Base-by-base conservation (phyloP, 495 filamentous ascomycete genomes). In the Xylaria acuta region DNA sequence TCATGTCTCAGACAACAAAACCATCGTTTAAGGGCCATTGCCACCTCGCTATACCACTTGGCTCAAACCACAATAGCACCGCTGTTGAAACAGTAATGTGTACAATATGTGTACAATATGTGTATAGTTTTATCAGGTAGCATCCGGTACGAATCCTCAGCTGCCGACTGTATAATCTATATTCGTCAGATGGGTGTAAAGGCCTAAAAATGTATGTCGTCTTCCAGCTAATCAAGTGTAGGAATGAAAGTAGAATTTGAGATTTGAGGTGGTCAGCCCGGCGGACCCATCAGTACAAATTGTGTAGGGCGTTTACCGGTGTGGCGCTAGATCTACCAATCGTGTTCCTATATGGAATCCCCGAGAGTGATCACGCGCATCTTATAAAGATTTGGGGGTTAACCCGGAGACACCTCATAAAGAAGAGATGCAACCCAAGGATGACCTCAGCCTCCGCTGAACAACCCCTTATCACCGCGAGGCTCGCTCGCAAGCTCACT, bases 401-500 rank as follows among this genome's bases (percentile, higher is more conserved):
- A 71, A 54, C 22, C 47, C 59, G 69, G 47, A 64, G 47, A 12
- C 62, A 64, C 43, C 45, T 56, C 34, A 64, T 54, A 34, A 59
- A 43, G 34, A 54, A 43, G 59, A 56, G 25, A 64, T 64, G 36
- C 60, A 36, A 67, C 65, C 36, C 65, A 41, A 45, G 47, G 63
- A 64, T 71, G 69, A 71, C 69, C 60, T 71, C 69, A 71, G 69
- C 69, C 59, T 64, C 59, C 56, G 60, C 69, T 54, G 59, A 54
- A 32, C 16, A 63, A 62, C 45, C 14, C 25, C 67, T 22, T 68
- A 56, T 40, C 18, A 30, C 53, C 18, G 45, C 66, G 38, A 59
- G 40, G 67, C 67, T 70, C 30, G 30, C 45, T 67, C 32, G 20
- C 18, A 34, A 49, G 36, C n/a, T 22, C 25, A 67, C 3, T 53